Base-by-base conservation (phyloP, 2,329 filamentous ascomycete genomes). In the Cryphonectria radicalis region DNA sequence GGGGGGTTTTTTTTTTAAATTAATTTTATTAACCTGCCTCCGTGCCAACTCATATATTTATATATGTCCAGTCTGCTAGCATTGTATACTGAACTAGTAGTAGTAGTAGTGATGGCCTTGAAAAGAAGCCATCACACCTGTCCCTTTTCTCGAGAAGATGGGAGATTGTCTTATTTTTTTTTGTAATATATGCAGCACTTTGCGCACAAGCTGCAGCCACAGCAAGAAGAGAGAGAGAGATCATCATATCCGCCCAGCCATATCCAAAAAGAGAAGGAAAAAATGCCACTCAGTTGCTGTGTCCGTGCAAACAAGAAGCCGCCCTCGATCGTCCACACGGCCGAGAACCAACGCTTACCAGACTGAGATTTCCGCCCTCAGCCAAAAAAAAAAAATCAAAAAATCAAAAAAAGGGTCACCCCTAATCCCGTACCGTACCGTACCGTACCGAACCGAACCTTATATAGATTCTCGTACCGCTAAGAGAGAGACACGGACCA, bases 121-220 rank as follows among this genome's bases (percentile, higher is more conserved):
- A 65, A 68, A 63, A 66, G 14, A 50, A 55, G 32, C 62, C 43
- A 57, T 32, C 53, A n/a, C 57, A 53, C 53, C 37, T 40, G 37
- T 13, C 37, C 37, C 32, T 13, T 5, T 67, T 42, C 68, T 55
- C 65, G 19, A 28, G n/a, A 65, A n/a, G 40, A 65, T 55, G 68
- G 66, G 70, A 60, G 70, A 57, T 64, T 35, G 6, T 50, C 43
- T 50, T 43, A 14, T 43, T 43, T 43, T 43, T 43, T 43, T 22
- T 50, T 50, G 22, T 50, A 0, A 8, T 50, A 50, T 35, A 46
- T 32, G 55, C 50, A 40, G 43, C 67, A 69, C 7, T 63, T 25
- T 72, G 70, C 71, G 32, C 68, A 70, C 71, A 72, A 66, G 50
- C 55, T 25, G 53, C 55, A 35, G 53, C 65, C 53, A 55, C 65